Conservation (phyloP, 495 filamentous ascomycete species). For the Neurospora sp. region DNA sequence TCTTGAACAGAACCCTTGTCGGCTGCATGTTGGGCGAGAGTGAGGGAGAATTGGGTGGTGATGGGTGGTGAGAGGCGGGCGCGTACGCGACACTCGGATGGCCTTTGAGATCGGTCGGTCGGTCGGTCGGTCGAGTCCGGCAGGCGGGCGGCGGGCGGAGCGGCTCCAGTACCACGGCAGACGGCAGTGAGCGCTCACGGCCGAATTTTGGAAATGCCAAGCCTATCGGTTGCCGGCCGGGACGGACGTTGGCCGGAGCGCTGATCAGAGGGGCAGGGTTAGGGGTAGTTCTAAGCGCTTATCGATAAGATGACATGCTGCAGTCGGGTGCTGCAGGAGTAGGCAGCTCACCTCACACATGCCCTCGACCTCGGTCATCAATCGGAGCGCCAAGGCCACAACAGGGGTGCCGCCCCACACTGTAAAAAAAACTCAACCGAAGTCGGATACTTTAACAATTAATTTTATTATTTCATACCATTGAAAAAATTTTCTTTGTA, state of each 20-base stretch:
- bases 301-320: not conserved
- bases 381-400: too few relatives aligned
- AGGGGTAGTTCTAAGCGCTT: not conserved
- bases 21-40: slow-evolving; percentile 37
- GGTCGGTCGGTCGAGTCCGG: not conserved
- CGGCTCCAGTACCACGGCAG: not conserved
- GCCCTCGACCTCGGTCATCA: too few relatives aligned
- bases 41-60: not conserved
- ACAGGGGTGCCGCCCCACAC: too few relatives aligned
- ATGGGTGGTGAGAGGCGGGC: not conserved
- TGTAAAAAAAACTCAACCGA: too few relatives aligned
- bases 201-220: not conserved
- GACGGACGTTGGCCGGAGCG: not conserved
- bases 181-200: not conserved
- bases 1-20: slow-evolving; percentile 40
- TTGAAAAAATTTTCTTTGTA: too few relatives aligned
- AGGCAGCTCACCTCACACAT: too few relatives aligned
- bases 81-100: not conserved
- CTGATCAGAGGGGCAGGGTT: not conserved
- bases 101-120: not conserved
- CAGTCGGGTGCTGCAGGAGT: too few relatives aligned
- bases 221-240: not conserved
- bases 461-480: too few relatives aligned
- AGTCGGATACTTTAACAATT: too few relatives aligned
- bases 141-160: not conserved